Percentiles rank a stretch among this genome's conserved stretches.
phyloP scores from a whole-genome alignment of 1,139 yeast genomes.

The Nakaseomyces sp. region DNA sequence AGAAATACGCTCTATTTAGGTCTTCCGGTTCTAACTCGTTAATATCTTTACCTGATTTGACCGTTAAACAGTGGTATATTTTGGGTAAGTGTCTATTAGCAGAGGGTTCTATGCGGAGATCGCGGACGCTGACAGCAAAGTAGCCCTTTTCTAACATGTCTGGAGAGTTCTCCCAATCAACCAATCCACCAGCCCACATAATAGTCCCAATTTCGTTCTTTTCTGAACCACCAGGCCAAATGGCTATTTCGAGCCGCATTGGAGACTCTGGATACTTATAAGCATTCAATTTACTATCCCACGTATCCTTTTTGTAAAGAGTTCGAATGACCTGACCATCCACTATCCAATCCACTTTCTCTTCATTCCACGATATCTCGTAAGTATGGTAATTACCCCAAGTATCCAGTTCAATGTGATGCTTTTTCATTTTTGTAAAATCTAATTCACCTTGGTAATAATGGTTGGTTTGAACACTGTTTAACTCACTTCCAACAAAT shows the following conservation, averaged over 20 bases:
- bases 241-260: conserved; percentile 68
- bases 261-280: conserved; percentile 84
- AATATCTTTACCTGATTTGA: conserved; percentile 3
- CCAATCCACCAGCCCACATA: conserved; percentile 89
- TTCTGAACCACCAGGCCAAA: conserved; percentile 88
- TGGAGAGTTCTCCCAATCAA: conserved; percentile 53
- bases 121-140: conserved; percentile 21
- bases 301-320: conserved; percentile 57
- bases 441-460: conserved; percentile 67
- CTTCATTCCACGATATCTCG: conserved; percentile 76
- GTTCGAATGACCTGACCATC: conserved; percentile 66
- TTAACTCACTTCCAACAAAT: conserved; percentile 65
- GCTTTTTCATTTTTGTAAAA: conserved; percentile 44
- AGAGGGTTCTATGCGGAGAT: conserved; percentile 21
- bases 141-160: conserved; percentile 28
- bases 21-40: conserved; percentile 3
- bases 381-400: conserved; percentile 66
- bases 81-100: conserved; percentile 13
- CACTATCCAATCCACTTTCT: conserved; percentile 59
- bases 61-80: conserved; percentile 10
- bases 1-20: not conserved
- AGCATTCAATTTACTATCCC: conserved; percentile 25
- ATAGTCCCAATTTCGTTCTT: conserved; percentile 64
- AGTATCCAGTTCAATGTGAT: conserved; percentile 40
- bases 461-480: conserved; percentile 64